Base-by-base conservation (phyloP, 2,329 filamentous ascomycete genomes). In the Byssoonygena ceratinophila region DNA sequence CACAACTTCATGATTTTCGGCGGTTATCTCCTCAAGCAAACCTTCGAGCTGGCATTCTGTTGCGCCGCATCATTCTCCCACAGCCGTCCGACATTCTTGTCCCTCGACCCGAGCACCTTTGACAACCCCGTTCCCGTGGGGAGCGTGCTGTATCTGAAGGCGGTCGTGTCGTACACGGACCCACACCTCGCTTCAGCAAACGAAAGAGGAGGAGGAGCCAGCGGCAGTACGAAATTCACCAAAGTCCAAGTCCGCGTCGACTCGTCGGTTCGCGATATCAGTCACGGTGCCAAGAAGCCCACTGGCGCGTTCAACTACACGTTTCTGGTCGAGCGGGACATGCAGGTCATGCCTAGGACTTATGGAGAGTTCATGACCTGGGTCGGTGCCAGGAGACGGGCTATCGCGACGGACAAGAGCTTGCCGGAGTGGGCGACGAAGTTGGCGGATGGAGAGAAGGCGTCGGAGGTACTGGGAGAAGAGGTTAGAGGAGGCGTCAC, bases 1-100 rank as follows among this genome's bases (percentile, higher is more conserved):
- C 83, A 87, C 66, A 81, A 84, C 60, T 85, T 84, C 65, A 86
- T 87, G 83, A 85, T 88, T 51, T 88, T 87, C 60, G 84, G 84
- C 48, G 84, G 84, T 12, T 87, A 83, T 63, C 76, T 87, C 9
- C 73, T 88, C 9, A 85, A 85, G 63, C 81, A 85, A 61, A 84
- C 83, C 0, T 87, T 87, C 60, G 84, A 88, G 67, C 74, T 87
- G 5, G 84, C 84, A 1, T 88, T 87, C 68, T 86, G 83, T 64
- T 85, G 82, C 61, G 83, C 82, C 0, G 82, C 84, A 1, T 80
- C 80, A 7, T 85, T 86, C 62, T 79, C 83, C 0, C 83, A 85
- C 62, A 76, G 78, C 1, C 74, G 83, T 2, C 84, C 84, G 1
- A 83, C 80, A 14, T 87, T 87, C 71, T 72, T 87, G 48, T 83